These are phyloP conservation scores for Sporothrix dimorphospora DNA, from an alignment of 2,329 filamentous ascomycete species.

Conservation along the genomic window DNA sequence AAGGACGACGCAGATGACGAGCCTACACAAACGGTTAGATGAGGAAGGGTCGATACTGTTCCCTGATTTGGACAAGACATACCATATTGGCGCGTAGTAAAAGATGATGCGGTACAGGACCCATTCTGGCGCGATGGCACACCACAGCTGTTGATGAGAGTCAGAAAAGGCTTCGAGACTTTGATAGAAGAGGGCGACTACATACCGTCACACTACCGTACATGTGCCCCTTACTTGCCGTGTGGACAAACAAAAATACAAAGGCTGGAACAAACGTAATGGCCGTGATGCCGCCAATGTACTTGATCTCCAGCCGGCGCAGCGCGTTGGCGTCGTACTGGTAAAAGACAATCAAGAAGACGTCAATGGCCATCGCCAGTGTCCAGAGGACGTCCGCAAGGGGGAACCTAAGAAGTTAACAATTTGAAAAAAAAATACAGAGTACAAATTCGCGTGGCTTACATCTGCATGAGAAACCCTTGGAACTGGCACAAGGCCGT, in stretches of 20 bases:
- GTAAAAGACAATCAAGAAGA: constrained; percentile 44
- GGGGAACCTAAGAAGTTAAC: too few relatives aligned
- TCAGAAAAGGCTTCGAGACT: neutral
- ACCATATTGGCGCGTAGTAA: constrained; percentile 46
- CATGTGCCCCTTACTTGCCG: constrained; percentile 40
- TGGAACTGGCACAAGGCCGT: constrained; percentile 45
- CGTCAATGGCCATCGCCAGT: constrained; percentile 44
- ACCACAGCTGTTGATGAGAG: constrained; percentile 41
- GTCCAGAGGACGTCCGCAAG: constrained; percentile 46
- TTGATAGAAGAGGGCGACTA: constrained; percentile 7
- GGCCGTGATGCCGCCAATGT: constrained; percentile 38
- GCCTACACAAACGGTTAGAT: constrained; percentile 34
- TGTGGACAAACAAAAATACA: constrained; percentile 41
- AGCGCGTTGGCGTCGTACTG: constrained; percentile 41
- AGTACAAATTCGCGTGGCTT: too few relatives aligned
- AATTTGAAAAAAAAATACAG: too few relatives aligned
- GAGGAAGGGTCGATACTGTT: neutral
- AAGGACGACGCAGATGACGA: constrained; percentile 37
- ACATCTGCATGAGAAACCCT: constrained; percentile 45
- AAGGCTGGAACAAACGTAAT: constrained; percentile 43
- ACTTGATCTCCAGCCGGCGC: constrained; percentile 41
- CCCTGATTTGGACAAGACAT: constrained; percentile 4
- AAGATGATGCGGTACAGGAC: constrained; percentile 42
- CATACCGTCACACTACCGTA: constrained; percentile 44
- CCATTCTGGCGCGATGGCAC: constrained; percentile 44